Evolutionary conservation across 78 protist species (phyloP).

Genomic region (Speleostelium caveatum): DNA sequence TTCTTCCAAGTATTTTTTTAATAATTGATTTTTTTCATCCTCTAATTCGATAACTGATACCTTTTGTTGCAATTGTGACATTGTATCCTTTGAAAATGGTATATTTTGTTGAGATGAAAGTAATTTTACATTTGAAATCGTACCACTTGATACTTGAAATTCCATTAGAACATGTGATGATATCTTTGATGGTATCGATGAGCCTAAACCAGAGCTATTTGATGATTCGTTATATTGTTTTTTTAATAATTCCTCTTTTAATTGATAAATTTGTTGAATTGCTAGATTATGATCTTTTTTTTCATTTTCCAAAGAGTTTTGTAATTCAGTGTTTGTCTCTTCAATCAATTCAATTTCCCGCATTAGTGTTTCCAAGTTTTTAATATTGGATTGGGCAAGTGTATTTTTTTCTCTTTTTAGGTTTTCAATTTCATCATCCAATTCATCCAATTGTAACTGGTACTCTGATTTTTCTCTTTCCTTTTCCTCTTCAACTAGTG

Average conservation of each 20-base stretch:
- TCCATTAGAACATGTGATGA: slow-evolving; percentile 39
- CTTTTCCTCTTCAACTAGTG: slow-evolving; percentile 68
- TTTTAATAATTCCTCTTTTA: slow-evolving; percentile 34
- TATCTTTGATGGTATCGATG: neutral
- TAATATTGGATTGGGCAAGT: slow-evolving; percentile 23
- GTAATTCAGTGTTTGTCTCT: slow-evolving; percentile 34
- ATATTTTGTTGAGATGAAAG: neutral
- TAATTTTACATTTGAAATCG: slow-evolving; percentile 50
- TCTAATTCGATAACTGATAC: slow-evolving; percentile 27
- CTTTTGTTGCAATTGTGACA: neutral
- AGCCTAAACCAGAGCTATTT: too few species aligned
- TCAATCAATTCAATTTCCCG: slow-evolving; percentile 61
- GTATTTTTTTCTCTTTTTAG: slow-evolving; percentile 43
- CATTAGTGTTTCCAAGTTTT: slow-evolving; percentile 74
- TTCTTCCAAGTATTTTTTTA: slow-evolving; percentile 31
- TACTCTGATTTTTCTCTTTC: slow-evolving; percentile 68
- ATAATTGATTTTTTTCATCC: slow-evolving; percentile 37
- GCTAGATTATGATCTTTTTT: slow-evolving; percentile 1
- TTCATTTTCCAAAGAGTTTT: slow-evolving; percentile 35
- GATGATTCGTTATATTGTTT: neutral
- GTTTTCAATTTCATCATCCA: slow-evolving; percentile 2
- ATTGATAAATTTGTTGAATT: slow-evolving; percentile 7
- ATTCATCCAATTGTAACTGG: slow-evolving; percentile 10
- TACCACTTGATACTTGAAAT: slow-evolving; percentile 30
- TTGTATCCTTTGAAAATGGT: neutral